phyloP scores from a whole-genome alignment of 768 basidiomycete species.

The Suillus weaverae region DNA sequence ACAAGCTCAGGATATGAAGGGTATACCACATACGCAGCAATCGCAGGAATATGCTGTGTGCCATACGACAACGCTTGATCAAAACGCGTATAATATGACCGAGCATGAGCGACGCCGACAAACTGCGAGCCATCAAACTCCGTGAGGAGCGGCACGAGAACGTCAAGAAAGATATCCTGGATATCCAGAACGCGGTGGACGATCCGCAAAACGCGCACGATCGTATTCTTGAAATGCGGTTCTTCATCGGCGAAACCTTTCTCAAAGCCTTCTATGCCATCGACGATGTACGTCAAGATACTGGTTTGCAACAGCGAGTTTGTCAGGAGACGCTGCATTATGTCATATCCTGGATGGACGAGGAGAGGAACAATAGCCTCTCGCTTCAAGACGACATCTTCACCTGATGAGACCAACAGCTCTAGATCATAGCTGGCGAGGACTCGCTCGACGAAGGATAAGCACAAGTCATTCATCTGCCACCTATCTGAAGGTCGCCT shows the following conservation, averaged over 20 bases:
- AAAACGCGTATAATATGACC: conserved; percentile 70
- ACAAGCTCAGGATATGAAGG: conserved; percentile 71
- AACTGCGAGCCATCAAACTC: conserved; percentile 60
- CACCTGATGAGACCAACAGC: conserved; percentile 57
- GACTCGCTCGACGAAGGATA: conserved; percentile 83
- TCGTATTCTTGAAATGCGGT: conserved; percentile 69
- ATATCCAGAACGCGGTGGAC: conserved; percentile 79
- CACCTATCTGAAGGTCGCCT: conserved; percentile 74
- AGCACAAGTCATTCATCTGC: conserved; percentile 81
- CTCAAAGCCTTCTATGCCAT: conserved; percentile 77
- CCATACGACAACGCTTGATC: conserved; percentile 74
- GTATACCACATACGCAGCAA: conserved; percentile 76
- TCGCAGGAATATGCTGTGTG: conserved; percentile 71
- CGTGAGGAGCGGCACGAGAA: conserved; percentile 74
- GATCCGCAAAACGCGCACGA: conserved; percentile 80
- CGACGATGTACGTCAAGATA: conserved; percentile 77
- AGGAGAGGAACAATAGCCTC: conserved; percentile 59
- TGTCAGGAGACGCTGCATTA: conserved; percentile 78
- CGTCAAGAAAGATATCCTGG: conserved; percentile 88
- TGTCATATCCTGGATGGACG: conserved; percentile 83
- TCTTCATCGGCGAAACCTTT: conserved; percentile 68
- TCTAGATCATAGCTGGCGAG: conserved; percentile 83
- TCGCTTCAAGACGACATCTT: conserved; percentile 50
- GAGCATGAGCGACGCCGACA: conserved; percentile 55
- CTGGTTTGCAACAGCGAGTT: conserved; percentile 69